Evolutionary conservation across 1,284 basidiomycete species (phyloP).

Genomic region (Prillingera fragicola): DNA sequence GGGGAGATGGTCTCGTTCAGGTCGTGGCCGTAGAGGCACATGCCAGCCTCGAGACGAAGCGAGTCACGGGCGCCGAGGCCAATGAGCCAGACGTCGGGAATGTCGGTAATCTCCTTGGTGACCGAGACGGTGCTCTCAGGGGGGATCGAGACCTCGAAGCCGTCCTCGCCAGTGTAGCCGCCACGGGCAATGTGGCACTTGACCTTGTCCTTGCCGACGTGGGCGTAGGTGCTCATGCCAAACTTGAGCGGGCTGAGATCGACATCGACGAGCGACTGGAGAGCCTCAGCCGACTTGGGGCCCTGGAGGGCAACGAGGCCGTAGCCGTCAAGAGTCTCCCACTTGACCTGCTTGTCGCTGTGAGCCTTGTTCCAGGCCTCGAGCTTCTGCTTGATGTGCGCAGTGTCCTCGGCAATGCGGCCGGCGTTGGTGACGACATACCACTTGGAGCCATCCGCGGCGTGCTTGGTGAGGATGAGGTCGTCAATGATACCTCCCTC

Average conservation of each 20-base stretch:
- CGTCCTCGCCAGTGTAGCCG: slow-evolving; percentile 98
- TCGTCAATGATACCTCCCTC: slow-evolving; percentile 94
- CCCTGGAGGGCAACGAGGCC: slow-evolving; percentile 90
- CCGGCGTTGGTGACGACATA: slow-evolving; percentile 98
- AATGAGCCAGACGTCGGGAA: slow-evolving; percentile 70
- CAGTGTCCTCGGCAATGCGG: slow-evolving; percentile 70
- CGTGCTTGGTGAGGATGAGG: slow-evolving; percentile 73
- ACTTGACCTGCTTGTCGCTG: slow-evolving; percentile 62
- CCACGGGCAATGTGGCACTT: slow-evolving; percentile 89
- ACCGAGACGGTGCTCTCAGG: slow-evolving; percentile 67
- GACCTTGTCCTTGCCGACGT: slow-evolving; percentile 58
- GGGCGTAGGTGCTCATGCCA: slow-evolving; percentile 69
- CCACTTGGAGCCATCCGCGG: slow-evolving; percentile 62
- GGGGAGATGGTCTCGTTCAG: slow-evolving; percentile 79
- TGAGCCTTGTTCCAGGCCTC: slow-evolving; percentile 65
- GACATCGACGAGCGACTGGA: slow-evolving; percentile 63
- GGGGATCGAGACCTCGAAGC: slow-evolving; percentile 94
- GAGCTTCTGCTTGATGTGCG: slow-evolving; percentile 67
- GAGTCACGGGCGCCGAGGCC: slow-evolving; percentile 92
- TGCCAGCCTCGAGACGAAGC: slow-evolving; percentile 89
- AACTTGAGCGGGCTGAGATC: slow-evolving; percentile 72
- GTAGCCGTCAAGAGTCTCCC: slow-evolving; percentile 76
- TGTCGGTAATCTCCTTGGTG: slow-evolving; percentile 59
- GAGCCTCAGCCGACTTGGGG: slow-evolving; percentile 71
- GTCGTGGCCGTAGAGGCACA: slow-evolving; percentile 96